Base-by-base conservation (phyloP, 2,329 filamentous ascomycete species). In the Fusarium pseudograminearum region DNA sequence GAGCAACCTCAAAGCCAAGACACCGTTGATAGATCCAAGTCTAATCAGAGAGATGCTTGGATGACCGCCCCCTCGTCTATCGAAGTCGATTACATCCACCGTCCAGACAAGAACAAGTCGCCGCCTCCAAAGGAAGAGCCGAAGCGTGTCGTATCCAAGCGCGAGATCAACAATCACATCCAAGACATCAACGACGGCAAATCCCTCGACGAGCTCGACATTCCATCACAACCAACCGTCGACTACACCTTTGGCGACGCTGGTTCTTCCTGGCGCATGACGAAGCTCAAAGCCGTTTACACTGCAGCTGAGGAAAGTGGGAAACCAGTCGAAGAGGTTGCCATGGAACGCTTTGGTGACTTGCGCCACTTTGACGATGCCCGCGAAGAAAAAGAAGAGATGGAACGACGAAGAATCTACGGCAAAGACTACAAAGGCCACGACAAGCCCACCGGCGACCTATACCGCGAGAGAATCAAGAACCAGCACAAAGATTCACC, bases 181-280 rank as follows among this genome's bases (percentile, higher is more conserved):
- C 85, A 88, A 40, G 85, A 87, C 20, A 73, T 92, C 12, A 86
- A 89, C 36, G 84, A 87, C 15, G 86, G 87, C 4, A 89, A 71
- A 33, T 46, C 61, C 1, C 33, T 74, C 3, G 72, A 74, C 1
- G 66, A 73, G 4, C 61, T 68, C 0, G 52, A 70, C 0, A 53
- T 85, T 1, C 81, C 88, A 45, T 84, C 89, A 55, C 87, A 92
- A 58, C 71, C 77, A 28, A 74, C 65, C 0, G 88, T 97, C 11
- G 84, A 88, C 61, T 99, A 98, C 77, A 92, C 83, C 0, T 97
- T 99, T 79, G 96, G 97, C 20, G 96, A 99, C 78, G 82, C 88
- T 9, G 95, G 96, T 0, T 95, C 94, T 16, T 89, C 93, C 73
- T 99, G 97, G 96, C 90, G 97, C 51, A 97, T 99, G 94, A 97